A percentile compares a stretch with the other conserved stretches of the same genome.
phyloP scores from a whole-genome alignment of 2,329 filamentous ascomycete species.

The Cercospora sojina region DNA sequence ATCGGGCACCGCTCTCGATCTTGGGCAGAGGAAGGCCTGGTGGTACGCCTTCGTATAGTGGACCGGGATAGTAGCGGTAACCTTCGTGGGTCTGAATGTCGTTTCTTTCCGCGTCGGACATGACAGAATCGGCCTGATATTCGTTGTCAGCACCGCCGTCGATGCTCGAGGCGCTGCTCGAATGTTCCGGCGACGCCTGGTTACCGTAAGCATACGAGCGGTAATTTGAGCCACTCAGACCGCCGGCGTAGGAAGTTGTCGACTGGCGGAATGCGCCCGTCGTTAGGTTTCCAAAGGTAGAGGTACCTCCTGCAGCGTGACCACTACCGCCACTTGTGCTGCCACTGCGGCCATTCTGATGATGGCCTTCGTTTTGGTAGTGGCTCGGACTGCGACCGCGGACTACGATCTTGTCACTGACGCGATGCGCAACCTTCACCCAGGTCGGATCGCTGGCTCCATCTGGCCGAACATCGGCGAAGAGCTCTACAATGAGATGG shows the following conservation, averaged over 20 bases:
- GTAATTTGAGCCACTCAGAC: conserved; percentile 31
- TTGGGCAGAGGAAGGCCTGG: conserved; percentile 35
- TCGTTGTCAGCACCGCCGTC: conserved; percentile 36
- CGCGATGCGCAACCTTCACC: conserved; percentile 68
- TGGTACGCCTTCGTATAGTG: conserved; percentile 45
- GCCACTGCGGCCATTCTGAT: conserved; percentile 61
- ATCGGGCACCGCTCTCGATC: conserved; percentile 32
- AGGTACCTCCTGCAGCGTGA: conserved; percentile 37
- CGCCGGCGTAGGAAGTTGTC: conserved; percentile 27
- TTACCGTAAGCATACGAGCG: conserved; percentile 33
- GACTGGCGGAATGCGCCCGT: conserved; percentile 33
- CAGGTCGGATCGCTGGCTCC: conserved; percentile 53
- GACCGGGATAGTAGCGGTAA: conserved; percentile 49
- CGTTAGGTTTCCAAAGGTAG: conserved; percentile 34
- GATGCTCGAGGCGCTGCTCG: conserved; percentile 44
- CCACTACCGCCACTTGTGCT: conserved; percentile 59
- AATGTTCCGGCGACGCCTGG: conserved; percentile 36
- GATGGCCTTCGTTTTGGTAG: conserved; percentile 49
- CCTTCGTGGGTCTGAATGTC: conserved; percentile 44
- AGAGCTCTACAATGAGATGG: conserved; percentile 83
- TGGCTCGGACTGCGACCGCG: conserved; percentile 77
- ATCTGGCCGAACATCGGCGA: conserved; percentile 62
- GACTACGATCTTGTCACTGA: conserved; percentile 83
- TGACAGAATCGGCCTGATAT: conserved; percentile 40
- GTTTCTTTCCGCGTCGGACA: conserved; percentile 45